Evolutionary conservation across 2,329 filamentous ascomycete genomes (phyloP), one percentile per base, ranked within the genome.

Genomic region (Ustulina deusta): DNA sequence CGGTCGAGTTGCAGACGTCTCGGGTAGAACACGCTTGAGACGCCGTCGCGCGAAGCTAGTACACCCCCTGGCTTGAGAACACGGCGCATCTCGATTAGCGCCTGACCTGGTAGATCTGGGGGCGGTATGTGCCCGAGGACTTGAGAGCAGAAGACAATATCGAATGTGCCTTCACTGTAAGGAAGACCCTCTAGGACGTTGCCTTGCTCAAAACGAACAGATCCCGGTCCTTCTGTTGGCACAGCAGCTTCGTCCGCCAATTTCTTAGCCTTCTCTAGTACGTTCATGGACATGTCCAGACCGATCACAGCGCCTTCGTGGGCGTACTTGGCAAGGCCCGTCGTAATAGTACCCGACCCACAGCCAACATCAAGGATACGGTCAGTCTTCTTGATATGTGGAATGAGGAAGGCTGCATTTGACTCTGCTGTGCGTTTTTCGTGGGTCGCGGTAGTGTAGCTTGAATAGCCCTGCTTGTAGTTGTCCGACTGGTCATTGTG

Each of bases 311-410:
- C 68, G n/a, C 83, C 83, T 6, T 80, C 52, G 2, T 78, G 77
- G 1, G 81, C 81, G 65, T 80, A 77, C 38, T 77, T 76, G 49
- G 79, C 80, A 46, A 86, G 74, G 7, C 80, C 81, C 0, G 77
- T 76, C 3, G 83, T 83, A 72, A 86, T 85, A 34, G 81, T 84
- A 2, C 83, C 84, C 0, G 84, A 82, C 0, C 84, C 84, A 73
- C 83, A 84, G 60, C 83, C 83, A 36, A 84, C 77, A 68, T 85
- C 83, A 60, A 85, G 80, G 52, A 85, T 77, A 22, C 67, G 72
- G 76, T 81, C 78, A 6, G 74, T 72, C 0, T 76, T 72, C 44
- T 79, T 76, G 44, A 86, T 77, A 60, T 80, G 74, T 0, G 81
- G 80, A 0, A 85, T 63, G 0, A 85, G 75, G 71, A 83, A 81